phyloP scores from a whole-genome alignment of 2,329 filamentous ascomycete genomes.

The Clonostachys rhizophaga region DNA sequence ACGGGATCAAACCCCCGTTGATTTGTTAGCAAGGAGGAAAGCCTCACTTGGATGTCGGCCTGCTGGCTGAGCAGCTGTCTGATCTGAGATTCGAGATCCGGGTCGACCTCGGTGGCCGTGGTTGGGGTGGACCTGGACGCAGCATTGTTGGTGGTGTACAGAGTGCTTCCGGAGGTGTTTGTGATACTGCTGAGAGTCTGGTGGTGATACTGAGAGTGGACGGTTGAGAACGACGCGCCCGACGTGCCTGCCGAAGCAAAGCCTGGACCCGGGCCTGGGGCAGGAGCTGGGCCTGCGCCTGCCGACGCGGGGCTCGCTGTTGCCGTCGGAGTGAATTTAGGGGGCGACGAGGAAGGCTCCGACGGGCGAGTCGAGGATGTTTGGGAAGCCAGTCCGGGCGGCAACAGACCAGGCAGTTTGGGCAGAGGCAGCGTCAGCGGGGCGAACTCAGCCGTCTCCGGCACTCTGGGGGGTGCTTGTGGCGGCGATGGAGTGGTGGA shows the following conservation, averaged over 20 bases:
- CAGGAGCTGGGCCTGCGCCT: not conserved
- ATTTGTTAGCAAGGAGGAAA: constrained; percentile 40
- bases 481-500: too few species aligned
- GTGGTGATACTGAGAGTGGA: too few species aligned
- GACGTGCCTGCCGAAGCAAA: too few species aligned
- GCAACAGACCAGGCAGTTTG: too few species aligned
- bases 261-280: not conserved
- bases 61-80: constrained; percentile 43
- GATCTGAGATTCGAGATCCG: constrained; percentile 20
- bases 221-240: too few species aligned
- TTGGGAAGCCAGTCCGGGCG: too few species aligned
- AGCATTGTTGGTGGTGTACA: constrained; percentile 1
- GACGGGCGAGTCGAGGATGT: not conserved
- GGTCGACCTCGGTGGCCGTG: not conserved
- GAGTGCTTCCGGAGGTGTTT: not conserved
- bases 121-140: not conserved
- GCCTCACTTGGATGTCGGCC: constrained; percentile 45
- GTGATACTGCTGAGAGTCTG: too few species aligned
- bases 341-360: not conserved
- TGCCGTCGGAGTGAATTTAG: not conserved
- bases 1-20: constrained; percentile 41
- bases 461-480: too few species aligned
- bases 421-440: too few species aligned
- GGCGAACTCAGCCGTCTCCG: too few species aligned
- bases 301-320: not conserved